A percentile compares a stretch with the other conserved stretches of the same genome.
Conservation (phyloP, 2,329 filamentous ascomycete genomes). For the Cytospora schulzeri region DNA sequence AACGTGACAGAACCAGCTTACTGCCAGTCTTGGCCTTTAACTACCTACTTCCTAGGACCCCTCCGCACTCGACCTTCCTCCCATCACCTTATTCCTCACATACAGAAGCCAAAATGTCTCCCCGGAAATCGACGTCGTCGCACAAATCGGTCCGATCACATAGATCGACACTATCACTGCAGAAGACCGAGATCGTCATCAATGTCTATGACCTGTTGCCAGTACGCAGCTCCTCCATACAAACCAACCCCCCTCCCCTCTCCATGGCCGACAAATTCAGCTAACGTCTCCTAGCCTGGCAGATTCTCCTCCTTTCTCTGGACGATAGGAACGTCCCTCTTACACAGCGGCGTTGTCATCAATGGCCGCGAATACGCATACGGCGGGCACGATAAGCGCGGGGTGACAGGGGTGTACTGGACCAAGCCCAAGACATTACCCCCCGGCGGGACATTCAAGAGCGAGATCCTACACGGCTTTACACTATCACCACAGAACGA, state of each 20-base stretch:
- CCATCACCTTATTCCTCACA: background rate
- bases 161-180: conserved; percentile 67
- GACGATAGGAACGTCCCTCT: conserved; percentile 74
- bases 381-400: conserved; percentile 73
- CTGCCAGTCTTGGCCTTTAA: conserved; percentile 17
- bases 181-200: conserved; percentile 74
- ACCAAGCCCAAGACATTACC: conserved; percentile 72
- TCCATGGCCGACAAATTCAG: conserved; percentile 16
- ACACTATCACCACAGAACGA: conserved; percentile 69
- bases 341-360: conserved; percentile 83
- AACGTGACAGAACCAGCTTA: conserved; percentile 1
- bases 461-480: conserved; percentile 77
- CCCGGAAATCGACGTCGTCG: conserved; percentile 43
- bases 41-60: conserved; percentile 13
- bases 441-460: conserved; percentile 75
- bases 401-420: conserved; percentile 80
- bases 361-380: conserved; percentile 82
- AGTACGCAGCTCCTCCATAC: conserved; percentile 46
- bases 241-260: too few relatives aligned
- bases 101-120: conserved; percentile 40
- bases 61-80: background rate
- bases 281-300: conserved; percentile 57
- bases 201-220: conserved; percentile 79
- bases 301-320: conserved; percentile 76
- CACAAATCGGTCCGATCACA: conserved; percentile 49